A percentile compares a stretch with the other conserved stretches of the same genome.
Conservation (phyloP, 768 basidiomycete genomes). For the Rhodocollybia butyracea region DNA sequence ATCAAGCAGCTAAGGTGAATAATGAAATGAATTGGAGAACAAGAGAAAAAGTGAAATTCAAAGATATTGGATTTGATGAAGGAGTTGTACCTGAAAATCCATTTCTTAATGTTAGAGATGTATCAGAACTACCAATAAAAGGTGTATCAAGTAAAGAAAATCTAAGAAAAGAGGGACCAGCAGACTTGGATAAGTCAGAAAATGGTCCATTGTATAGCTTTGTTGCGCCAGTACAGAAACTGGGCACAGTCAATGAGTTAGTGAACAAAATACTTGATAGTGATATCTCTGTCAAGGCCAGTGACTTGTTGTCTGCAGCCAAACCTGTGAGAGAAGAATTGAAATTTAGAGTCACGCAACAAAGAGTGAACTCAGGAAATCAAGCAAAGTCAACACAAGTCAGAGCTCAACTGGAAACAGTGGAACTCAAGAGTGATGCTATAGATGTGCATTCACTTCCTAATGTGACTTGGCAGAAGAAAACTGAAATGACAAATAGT, state of each 20-base stretch:
- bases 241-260: background rate
- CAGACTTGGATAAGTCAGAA: background rate
- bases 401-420: background rate
- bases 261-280: background rate
- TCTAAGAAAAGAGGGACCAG: too few species aligned
- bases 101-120: background rate
- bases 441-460: background rate
- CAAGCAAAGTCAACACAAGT: background rate
- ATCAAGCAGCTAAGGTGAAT: background rate
- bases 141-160: background rate
- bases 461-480: background rate
- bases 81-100: background rate
- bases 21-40: background rate
- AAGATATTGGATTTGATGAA: background rate
- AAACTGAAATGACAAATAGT: background rate
- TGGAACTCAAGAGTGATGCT: background rate
- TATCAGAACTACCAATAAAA: background rate
- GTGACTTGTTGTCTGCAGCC: background rate
- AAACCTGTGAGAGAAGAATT: conserved; percentile 1
- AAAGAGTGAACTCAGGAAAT: too few species aligned
- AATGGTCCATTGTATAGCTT: background rate
- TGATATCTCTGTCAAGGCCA: background rate
- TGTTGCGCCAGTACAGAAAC: background rate
- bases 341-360: background rate
- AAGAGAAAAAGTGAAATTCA: background rate